phyloP scores from a whole-genome alignment of 1,284 basidiomycete species.

The Veloboletus limbatus region DNA sequence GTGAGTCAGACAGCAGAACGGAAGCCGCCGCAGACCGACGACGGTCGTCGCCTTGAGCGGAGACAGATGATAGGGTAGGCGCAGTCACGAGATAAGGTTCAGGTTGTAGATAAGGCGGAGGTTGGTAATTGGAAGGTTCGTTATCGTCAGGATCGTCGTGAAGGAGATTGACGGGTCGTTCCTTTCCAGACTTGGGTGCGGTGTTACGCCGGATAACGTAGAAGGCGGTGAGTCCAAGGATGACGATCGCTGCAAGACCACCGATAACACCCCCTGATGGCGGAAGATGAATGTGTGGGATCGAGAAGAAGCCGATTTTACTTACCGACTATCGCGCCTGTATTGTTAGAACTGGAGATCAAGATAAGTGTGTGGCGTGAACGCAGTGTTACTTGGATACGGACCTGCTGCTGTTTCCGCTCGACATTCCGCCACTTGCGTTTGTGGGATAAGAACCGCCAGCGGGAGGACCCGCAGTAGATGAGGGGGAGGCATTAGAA shows the following conservation, averaged over 20 bases:
- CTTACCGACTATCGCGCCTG: slow-evolving; percentile 61
- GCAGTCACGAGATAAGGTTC: slow-evolving; percentile 71
- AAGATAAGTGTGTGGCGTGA: neutral
- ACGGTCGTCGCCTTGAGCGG: slow-evolving; percentile 20
- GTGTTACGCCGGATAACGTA: slow-evolving; percentile 53
- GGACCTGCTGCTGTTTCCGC: slow-evolving; percentile 23
- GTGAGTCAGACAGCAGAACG: slow-evolving; percentile 19
- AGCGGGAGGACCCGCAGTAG: slow-evolving; percentile 72
- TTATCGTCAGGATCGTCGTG: slow-evolving; percentile 56
- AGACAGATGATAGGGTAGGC: slow-evolving; percentile 44
- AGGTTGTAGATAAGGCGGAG: slow-evolving; percentile 66
- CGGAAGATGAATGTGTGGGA: slow-evolving; percentile 8
- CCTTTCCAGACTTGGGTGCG: slow-evolving; percentile 41
- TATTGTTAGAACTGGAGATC: slow-evolving; percentile 39
- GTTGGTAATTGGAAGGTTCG: slow-evolving; percentile 38
- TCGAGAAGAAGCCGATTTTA: neutral
- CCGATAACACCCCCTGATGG: slow-evolving; percentile 60
- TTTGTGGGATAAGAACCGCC: slow-evolving; percentile 70
- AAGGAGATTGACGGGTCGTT: slow-evolving; percentile 62
- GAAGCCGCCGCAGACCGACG: slow-evolving; percentile 24
- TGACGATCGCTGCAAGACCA: slow-evolving; percentile 48
- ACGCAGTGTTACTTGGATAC: slow-evolving; percentile 13
- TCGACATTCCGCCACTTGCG: slow-evolving; percentile 32
- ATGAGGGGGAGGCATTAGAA: slow-evolving; percentile 59
- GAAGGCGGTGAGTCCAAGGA: slow-evolving; percentile 44